Base-by-base conservation (phyloP, 257 asterid genomes). In the Solanum megistacrolobum region DNA sequence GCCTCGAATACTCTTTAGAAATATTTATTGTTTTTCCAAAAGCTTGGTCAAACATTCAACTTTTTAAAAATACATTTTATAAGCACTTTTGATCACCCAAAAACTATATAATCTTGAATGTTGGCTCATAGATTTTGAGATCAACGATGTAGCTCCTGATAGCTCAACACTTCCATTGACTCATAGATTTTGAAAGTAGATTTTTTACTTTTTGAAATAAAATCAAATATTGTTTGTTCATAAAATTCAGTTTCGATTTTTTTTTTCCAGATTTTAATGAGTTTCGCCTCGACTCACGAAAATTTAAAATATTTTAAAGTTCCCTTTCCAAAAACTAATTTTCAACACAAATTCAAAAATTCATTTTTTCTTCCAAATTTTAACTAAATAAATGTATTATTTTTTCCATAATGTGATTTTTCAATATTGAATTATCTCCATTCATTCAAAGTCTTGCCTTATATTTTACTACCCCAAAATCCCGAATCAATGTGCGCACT, bases 401-500 rank as follows among this genome's bases (percentile, higher is more conserved):
- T 65, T 65, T 65, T 65, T 0, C 8, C 32, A 65, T 12, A 5
- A 21, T 16, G n/a, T 31, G 78, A 16, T 16, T 78, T 72, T 78
- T 13, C 60, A 4, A 41, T 78, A 41, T 41, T 78, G 7, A 39
- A 12, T n/a, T 32, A 39, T 76, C 20, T 76, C 60, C 35, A 6
- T 76, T 76, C 60, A 39, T 27, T 62, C 36, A 7, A n/a, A 39
- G 4, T 38, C 12, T 39, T 39, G 43, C 27, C 27, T 25, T 2
- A 12, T 13, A 7, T 12, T 9, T 76, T 13, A 76, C 83, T 38
- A 73, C 1, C 4, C 23, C 65, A 52, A 55, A 52, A 55, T 55
- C n/a, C 1, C 4, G 65, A 55, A 39, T 13, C 75, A 31, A 91
- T 91, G 93, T 74, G 88, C 90, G 89, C 90, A 9, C 83, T 90